phyloP scores from a whole-genome alignment of 345 rosid species.

The Populus simonii region DNA sequence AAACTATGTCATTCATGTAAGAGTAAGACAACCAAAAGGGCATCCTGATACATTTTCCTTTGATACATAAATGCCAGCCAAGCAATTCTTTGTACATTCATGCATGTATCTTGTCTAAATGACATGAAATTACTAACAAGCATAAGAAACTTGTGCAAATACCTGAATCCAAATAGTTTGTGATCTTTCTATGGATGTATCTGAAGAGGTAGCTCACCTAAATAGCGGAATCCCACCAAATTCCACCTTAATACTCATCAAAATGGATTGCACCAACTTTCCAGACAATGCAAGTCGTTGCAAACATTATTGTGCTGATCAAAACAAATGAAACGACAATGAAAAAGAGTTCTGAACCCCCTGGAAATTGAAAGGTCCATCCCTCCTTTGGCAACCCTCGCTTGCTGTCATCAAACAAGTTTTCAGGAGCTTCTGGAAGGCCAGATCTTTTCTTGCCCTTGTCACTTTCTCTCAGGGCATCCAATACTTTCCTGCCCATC shows the following conservation, averaged over 20 bases:
- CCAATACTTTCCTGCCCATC: conserved; percentile 71
- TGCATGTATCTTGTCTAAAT: conserved; percentile 6
- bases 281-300: conserved; percentile 84
- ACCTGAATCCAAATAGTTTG: conserved; percentile 12
- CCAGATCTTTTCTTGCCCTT: conserved; percentile 67
- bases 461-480: conserved; percentile 71
- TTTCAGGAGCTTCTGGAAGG: conserved; percentile 83
- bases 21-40: not conserved
- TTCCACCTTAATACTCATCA: conserved; percentile 44
- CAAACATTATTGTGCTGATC: conserved; percentile 84
- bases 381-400: conserved; percentile 79
- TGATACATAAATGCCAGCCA: conserved; percentile 8
- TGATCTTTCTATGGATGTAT: not conserved
- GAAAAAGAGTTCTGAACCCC: conserved; percentile 64
- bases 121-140: conserved; percentile 1
- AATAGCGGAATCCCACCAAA: conserved; percentile 13
- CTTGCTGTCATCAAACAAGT: conserved; percentile 82
- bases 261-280: conserved; percentile 92
- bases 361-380: conserved; percentile 72
- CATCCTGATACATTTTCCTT: not conserved
- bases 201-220: not conserved
- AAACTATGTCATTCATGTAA: not conserved
- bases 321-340: conserved; percentile 67
- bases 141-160: not conserved
- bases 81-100: conserved; percentile 8